phyloP scores from a whole-genome alignment of 2,329 filamentous ascomycete genomes.

The Endothia cerciana region DNA sequence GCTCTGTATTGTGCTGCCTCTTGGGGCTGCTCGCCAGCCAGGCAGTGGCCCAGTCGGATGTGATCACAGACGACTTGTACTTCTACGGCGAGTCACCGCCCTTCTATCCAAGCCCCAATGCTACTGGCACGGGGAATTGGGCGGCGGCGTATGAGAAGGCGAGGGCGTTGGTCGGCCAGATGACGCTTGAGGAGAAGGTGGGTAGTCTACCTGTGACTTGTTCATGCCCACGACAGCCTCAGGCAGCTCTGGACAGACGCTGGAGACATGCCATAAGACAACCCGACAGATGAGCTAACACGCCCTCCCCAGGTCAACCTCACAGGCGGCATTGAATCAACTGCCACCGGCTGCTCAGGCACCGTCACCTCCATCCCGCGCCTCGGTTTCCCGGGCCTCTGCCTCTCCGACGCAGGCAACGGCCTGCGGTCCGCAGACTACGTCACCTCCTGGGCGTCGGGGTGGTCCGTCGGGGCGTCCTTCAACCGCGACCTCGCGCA shows the following conservation, averaged over 20 bases:
- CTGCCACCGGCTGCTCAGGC: conserved; percentile 51
- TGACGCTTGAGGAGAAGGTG: conserved; percentile 76
- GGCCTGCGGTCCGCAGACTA: conserved; percentile 48
- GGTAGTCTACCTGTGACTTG: neutral
- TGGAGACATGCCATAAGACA: neutral
- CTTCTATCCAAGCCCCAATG: conserved; percentile 27
- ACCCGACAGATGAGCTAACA: conserved; percentile 8
- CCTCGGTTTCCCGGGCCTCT: conserved; percentile 48
- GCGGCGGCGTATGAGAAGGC: conserved; percentile 68
- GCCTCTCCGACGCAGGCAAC: conserved; percentile 49
- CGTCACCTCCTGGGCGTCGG: conserved; percentile 47
- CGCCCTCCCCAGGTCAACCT: conserved; percentile 60
- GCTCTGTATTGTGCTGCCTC: conserved; percentile 16
- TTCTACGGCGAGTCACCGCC: conserved; percentile 28
- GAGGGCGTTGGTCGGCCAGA: conserved; percentile 66
- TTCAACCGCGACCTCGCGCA: conserved; percentile 77
- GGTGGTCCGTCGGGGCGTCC: conserved; percentile 46
- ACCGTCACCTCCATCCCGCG: conserved; percentile 44
- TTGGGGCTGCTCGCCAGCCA: conserved; percentile 24
- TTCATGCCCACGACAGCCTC: neutral
- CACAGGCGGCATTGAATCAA: conserved; percentile 68
- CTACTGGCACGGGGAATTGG: conserved; percentile 58
- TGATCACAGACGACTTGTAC: conserved; percentile 26
- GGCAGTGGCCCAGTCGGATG: conserved; percentile 18
- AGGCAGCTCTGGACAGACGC: neutral